Base-by-base conservation (phyloP, 352 stramenopile genomes). In the Phytophthora agathidicida region DNA sequence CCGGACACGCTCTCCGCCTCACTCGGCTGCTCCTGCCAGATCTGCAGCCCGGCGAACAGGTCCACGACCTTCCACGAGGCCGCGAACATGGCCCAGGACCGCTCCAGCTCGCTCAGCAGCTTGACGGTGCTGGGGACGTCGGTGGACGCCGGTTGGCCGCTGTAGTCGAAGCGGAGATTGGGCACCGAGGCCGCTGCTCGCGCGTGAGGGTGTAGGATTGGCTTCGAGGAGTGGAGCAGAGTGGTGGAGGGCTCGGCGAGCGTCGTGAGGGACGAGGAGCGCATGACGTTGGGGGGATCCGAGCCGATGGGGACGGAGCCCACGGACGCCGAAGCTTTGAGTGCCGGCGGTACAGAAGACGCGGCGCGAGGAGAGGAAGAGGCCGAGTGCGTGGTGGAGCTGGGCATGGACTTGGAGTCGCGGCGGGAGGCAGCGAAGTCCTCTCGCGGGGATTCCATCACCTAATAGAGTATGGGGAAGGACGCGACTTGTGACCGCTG, bases 71-170 rank as follows among this genome's bases (percentile, higher is more conserved):
- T 75, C 80, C 80, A 90, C 27, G 63, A 77, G 22, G 77, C 75
- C 3, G 75, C 65, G 52, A 90, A 90, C 80, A 90, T 90, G 57
- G 78, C 66, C 77, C 78, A 88, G 8, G 80, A 90, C 16, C 67
- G 63, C 59, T 90, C 80, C n/a, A 90, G 55, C 44, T 90, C 80
- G 53, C 78, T 88, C 65, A 90, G 54, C 23, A 90, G 65, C 68
- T 86, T 88, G 19, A 90, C 66, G 17, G 77, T 88, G 45, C 53
- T 82, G 7, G 80, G 73, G 22, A 82, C 64, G 24, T 71, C 72
- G 9, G 60, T 53, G 4, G 57, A 37, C 10, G 71, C 23, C 9
- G 48, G 11, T 33, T 55, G 39, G 17, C 52, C 23, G 22, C 27
- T 19, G 11, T 58, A 60, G 16, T 69, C 38, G 7, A 51, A 23